Evolutionary conservation across 164 flowering plant genomes (phyloP).

Genomic region (Magnolia sinica): DNA sequence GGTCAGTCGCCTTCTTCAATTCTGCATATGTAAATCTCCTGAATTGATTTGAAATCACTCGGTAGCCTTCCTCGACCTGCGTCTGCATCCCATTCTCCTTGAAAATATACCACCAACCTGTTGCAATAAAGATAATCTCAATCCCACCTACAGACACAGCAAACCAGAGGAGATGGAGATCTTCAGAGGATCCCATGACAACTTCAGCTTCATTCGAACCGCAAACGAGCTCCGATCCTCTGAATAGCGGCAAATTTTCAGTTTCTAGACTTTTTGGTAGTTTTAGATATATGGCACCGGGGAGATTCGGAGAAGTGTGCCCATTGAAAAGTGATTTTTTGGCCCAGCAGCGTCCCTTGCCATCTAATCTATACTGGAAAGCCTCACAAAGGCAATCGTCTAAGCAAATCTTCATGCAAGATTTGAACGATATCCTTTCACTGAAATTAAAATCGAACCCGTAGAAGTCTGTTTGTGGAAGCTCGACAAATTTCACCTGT

Average conservation of each 20-base stretch:
- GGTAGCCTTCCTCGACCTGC: constrained; percentile 6
- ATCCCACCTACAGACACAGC: constrained; percentile 14
- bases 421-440: not conserved
- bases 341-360: not conserved
- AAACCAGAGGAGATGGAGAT: constrained; percentile 1
- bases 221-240: not conserved
- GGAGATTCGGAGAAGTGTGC: not conserved
- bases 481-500: constrained; percentile 19
- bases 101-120: constrained; percentile 12
- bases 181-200: not conserved
- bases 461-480: constrained; percentile 27
- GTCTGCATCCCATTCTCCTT: constrained; percentile 2
- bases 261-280: not conserved
- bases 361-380: constrained; percentile 25
- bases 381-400: constrained; percentile 3
- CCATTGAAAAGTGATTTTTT: constrained; percentile 1
- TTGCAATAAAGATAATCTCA: not conserved
- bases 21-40: constrained; percentile 1
- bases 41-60: constrained; percentile 1
- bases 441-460: constrained; percentile 24
- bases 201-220: not conserved
- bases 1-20: not conserved
- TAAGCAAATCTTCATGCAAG: constrained; percentile 14
- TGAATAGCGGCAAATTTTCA: not conserved
- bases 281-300: not conserved